These are phyloP conservation scores for Psilocybe cubensis DNA, from an alignment of 768 basidiomycete species.

Conservation along the genomic window DNA sequence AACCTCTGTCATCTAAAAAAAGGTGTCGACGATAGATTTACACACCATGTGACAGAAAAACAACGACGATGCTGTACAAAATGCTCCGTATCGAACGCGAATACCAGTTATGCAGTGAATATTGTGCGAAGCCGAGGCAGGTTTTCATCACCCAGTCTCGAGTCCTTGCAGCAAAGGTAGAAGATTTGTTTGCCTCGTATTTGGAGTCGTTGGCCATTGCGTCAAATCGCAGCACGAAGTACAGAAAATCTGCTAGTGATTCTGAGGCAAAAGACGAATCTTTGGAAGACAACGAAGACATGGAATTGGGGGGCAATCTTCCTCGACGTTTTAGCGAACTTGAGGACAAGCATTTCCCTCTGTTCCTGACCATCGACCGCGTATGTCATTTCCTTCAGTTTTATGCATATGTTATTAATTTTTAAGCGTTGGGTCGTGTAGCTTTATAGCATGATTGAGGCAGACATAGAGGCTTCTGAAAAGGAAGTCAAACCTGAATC, in stretches of 20 bases:
- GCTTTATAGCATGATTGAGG: conserved; percentile 54
- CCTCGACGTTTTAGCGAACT: conserved; percentile 60
- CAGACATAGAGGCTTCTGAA: conserved; percentile 35
- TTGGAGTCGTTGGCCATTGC: conserved; percentile 46
- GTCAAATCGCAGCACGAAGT: background rate
- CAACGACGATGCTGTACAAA: conserved; percentile 77
- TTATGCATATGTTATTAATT: background rate
- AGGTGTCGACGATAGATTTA: background rate
- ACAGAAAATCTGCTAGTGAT: conserved; percentile 1
- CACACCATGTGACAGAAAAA: conserved; percentile 51
- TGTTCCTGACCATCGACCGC: conserved; percentile 69
- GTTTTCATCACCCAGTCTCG: conserved; percentile 75
- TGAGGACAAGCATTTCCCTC: conserved; percentile 63
- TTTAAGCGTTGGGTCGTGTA: conserved; percentile 20
- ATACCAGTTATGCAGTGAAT: conserved; percentile 39
- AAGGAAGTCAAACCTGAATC: background rate
- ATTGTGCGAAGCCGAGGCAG: conserved; percentile 56
- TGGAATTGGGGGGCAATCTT: conserved; percentile 42
- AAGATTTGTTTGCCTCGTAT: conserved; percentile 63
- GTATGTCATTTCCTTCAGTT: conserved; percentile 35
- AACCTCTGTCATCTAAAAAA: background rate
- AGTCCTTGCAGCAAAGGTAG: conserved; percentile 66
- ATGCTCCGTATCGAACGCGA: conserved; percentile 68
- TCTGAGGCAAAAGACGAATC: conserved; percentile 27
- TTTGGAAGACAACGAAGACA: conserved; percentile 45